Evolutionary conservation across 805 yeast genomes (phyloP), one percentile per base, ranked within the genome.

Genomic region (Candida adriatica): DNA sequence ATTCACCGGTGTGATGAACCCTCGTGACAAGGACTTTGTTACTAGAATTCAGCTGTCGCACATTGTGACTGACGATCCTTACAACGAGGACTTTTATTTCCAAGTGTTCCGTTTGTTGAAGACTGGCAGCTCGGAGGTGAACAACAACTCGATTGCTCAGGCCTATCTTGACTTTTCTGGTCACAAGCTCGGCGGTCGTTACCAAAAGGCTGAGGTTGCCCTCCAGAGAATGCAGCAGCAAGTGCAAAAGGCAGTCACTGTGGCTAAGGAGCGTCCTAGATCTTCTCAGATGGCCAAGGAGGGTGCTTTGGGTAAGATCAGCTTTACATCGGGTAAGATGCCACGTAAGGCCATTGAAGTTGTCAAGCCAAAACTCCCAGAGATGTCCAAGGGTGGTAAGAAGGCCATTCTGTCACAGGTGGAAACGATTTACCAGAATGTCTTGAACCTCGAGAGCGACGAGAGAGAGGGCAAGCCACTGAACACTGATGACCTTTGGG

Each of bases 201-300:
- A 76, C 41, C 81, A 78, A 59, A 68, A 90, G 55, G 90, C 88
- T 7, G 94, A 85, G 57, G 77, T 86, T 43, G 96, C 95, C 1
- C 68, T 88, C 49, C 95, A 85, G 64, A 79, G 96, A 67, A 85
- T 92, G 95, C 96, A 90, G 62, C 95, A 87, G 56, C 97, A 90
- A 63, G 95, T 90, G 32, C 94, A 87, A 52, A 85, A 83, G 50
- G 97, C 97, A 11, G 96, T 90, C 13, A 83, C 90, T 33, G 90
- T 85, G 24, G 98, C 96, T 16, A 84, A 85, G 54, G 95, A 86
- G 49, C 75, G 86, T 62, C 81, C 85, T 33, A 78, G 78, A 59
- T 62, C 70, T 23, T 32, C 38, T 26, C 78, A 70, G 41, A 75
- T 74, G 46, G 74, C 75, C 18, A 66, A 70, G 49, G 95, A 80